Evolutionary conservation across 2,329 filamentous ascomycete species (phyloP), one percentile per base, ranked within the genome.

Genomic region (Xylaria sp.): DNA sequence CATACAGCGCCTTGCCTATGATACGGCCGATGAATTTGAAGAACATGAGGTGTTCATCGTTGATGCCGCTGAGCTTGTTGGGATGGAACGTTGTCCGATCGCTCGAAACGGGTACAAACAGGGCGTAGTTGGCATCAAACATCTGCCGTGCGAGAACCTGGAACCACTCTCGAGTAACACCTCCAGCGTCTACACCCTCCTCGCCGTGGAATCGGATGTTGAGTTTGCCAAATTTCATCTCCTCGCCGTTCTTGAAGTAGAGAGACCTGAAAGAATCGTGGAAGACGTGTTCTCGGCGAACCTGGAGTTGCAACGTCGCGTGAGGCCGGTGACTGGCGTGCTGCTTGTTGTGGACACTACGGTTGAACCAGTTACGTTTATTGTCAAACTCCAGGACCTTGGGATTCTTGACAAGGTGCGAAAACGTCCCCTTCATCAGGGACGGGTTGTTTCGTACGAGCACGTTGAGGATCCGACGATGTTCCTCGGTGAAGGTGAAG

Each of bases 11-110:
- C 75, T 99, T 99, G 66, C 94, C 95, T 64, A 99, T 99, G 74
- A 99, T 92, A 45, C 94, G 90, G 39, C 94, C 94, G 67, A 99
- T 97, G 75, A 99, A 99, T 72, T 97, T 97, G 85, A 99, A 99
- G 83, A 97, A 99, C 79, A 91, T 86, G 55, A 97, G 75, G 78
- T 99, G 95, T 74, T 99, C 93, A 29, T 90, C 88, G 70, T 99
- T 99, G 82, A 97, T 88, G 41, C 87, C 87, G 73, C 93, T 97
- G 60, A 95, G 83, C 69, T 91, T 91, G 74, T 97, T 99, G 16
- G 95, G 94, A 72, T 99, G 94, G 87, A 99, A 99, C 0, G 94
- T 99, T 1, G 95, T 99, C 50, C 93, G 89, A 70, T 99, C 94
- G 21, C 94, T 95, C 20, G 94, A 96, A 21, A 99, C 95, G 1